Evolutionary conservation across 2,329 filamentous ascomycete species (phyloP), one percentile per base, ranked within the genome.

Genomic region (Penicillium capsulatum): DNA sequence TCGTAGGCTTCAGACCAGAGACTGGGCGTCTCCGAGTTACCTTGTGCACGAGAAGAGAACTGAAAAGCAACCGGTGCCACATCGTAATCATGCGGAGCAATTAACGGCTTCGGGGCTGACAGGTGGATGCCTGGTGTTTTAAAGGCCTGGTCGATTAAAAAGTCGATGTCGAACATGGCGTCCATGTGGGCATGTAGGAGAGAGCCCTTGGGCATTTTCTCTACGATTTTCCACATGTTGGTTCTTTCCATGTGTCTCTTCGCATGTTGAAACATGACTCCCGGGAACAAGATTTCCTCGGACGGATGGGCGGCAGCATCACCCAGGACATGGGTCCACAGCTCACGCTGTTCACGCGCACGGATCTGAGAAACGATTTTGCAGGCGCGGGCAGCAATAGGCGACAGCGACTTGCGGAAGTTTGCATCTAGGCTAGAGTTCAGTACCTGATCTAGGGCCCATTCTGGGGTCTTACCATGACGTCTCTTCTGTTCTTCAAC

Each of bases 251-350:
- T 94, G 26, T 80, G 79, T n/a, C 81, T 77, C 64, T 89, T 91
- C 53, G 88, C 88, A 24, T 91, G 74, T 24, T 79, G 82, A 66
- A 95, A 96, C 85, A 94, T 92, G 84, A 95, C 94, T 8, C 90
- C 90, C 0, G 88, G 88, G 59, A 85, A 87, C 35, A 91, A 70
- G 51, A 80, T 79, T 45, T 79, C 75, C 53, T 80, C 73, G 17
- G 69, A 70, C 40, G 79, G 68, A 48, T 77, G 75, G 3, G 83
- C 81, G 3, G 88, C 69, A 31, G 74, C 74, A 57, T 90, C 81
- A 54, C 91, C 84, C 34, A 84, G 78, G 31, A 79, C 76, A 20
- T 77, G 72, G 7, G 82, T 88, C 90, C 89, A 95, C 44, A 91
- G 70, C 2, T 79, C 82, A 36, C 75, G 71, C 55, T 82, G 79